Evolutionary conservation across 2,329 filamentous ascomycete species (phyloP).

Genomic region (Hymenoscyphus salicellus): DNA sequence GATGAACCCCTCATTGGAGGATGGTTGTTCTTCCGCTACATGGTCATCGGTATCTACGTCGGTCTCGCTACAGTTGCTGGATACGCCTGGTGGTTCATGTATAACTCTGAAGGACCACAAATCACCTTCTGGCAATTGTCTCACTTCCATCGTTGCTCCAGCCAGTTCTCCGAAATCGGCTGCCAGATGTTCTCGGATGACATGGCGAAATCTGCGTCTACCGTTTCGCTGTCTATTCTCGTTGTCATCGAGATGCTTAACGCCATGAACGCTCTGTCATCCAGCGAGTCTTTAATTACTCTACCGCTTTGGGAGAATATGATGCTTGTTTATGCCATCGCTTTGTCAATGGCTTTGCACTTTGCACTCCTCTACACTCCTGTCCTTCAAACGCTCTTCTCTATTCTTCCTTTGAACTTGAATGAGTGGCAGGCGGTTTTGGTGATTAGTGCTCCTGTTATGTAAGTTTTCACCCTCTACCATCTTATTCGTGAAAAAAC

Average conservation of each 20-base stretch:
- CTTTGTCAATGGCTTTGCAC: slow-evolving; percentile 88
- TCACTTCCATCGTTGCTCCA: slow-evolving; percentile 89
- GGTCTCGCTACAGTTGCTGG: slow-evolving; percentile 92
- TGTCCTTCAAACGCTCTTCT: slow-evolving; percentile 83
- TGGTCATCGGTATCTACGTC: slow-evolving; percentile 94
- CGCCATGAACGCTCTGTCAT: slow-evolving; percentile 95
- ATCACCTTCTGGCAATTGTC: slow-evolving; percentile 86
- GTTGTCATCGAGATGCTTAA: slow-evolving; percentile 99
- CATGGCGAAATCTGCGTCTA: slow-evolving; percentile 85
- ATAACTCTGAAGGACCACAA: slow-evolving; percentile 82
- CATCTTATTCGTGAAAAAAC: neutral
- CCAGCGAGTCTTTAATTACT: slow-evolving; percentile 88
- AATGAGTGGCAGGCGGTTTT: slow-evolving; percentile 91
- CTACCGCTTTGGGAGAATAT: slow-evolving; percentile 98
- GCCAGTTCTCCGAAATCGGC: slow-evolving; percentile 82
- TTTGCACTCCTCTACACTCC: slow-evolving; percentile 92
- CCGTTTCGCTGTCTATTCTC: slow-evolving; percentile 84
- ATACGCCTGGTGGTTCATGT: slow-evolving; percentile 99
- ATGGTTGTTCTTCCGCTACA: slow-evolving; percentile 96
- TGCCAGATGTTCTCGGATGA: slow-evolving; percentile 88
- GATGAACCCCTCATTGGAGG: slow-evolving; percentile 89
- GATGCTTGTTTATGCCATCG: slow-evolving; percentile 94
- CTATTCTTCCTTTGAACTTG: slow-evolving; percentile 81
- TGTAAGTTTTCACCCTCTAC: slow-evolving; percentile 58
- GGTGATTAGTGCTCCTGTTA: slow-evolving; percentile 82